Evolutionary conservation across 441 rosid species (phyloP).

Genomic region (Eutrema salsugineum): DNA sequence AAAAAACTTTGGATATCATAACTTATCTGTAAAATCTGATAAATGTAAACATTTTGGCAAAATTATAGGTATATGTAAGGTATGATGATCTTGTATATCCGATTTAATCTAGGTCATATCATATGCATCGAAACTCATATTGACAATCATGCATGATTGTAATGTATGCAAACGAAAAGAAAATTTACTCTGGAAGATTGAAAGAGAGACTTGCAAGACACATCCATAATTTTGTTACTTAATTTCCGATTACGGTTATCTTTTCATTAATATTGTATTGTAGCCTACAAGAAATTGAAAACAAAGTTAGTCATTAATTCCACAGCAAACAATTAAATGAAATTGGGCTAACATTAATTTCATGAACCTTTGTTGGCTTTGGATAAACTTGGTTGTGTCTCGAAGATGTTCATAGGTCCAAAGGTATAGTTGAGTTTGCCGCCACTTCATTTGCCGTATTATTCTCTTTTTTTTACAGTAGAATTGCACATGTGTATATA

Average conservation of each 20-base stretch:
- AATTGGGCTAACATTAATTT: not conserved
- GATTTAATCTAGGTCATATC: not conserved
- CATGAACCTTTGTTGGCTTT: slow-evolving; percentile 8
- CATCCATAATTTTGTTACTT: slow-evolving; percentile 23
- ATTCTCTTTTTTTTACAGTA: not conserved
- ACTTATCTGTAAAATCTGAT: too few relatives aligned
- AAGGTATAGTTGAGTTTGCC: slow-evolving; percentile 4
- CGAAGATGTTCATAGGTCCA: not conserved
- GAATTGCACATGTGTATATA: not conserved
- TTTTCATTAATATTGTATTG: not conserved
- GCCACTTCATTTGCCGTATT: not conserved
- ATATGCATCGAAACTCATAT: not conserved
- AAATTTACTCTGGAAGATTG: slow-evolving; percentile 14
- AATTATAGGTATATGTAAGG: too few relatives aligned
- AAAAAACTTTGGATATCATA: too few relatives aligned
- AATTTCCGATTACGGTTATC: not conserved
- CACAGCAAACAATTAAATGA: not conserved
- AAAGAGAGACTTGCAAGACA: slow-evolving; percentile 3
- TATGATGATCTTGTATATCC: too few relatives aligned
- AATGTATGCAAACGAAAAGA: not conserved
- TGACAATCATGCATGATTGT: not conserved
- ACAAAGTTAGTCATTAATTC: not conserved
- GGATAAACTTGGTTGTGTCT: not conserved
- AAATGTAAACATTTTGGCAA: too few relatives aligned
- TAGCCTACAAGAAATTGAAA: not conserved